phyloP scores from a whole-genome alignment of 139 green algal genomes.

The Coelastrella sp. region DNA sequence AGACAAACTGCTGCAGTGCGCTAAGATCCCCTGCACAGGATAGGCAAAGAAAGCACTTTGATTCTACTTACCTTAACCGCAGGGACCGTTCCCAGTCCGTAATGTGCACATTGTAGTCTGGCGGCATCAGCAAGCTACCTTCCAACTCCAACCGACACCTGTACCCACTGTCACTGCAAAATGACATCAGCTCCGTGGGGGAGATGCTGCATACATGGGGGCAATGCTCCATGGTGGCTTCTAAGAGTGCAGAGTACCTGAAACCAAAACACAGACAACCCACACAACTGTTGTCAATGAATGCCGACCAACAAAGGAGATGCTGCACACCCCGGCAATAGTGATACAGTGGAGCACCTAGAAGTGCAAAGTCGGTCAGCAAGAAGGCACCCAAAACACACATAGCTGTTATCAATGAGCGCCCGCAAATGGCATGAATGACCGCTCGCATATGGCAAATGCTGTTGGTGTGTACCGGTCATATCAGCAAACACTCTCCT shows the following conservation, averaged over 20 bases:
- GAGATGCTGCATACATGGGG: conserved; percentile 79
- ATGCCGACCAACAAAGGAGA: no score
- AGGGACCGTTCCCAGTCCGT: conserved; percentile 91
- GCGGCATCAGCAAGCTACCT: conserved; percentile 82
- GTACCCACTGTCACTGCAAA: conserved; percentile 81
- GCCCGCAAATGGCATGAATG: no score
- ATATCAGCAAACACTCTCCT: no score
- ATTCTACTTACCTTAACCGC: conserved; percentile 59
- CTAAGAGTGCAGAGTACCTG: conserved; percentile 80
- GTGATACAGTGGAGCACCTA: background rate
- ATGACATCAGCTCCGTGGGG: conserved; percentile 78
- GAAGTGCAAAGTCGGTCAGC: background rate
- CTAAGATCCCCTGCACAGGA: background rate
- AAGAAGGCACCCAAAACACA: background rate
- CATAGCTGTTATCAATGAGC: background rate
- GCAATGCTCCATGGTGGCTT: conserved; percentile 84
- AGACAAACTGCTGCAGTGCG: background rate
- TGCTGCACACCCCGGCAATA: no score
- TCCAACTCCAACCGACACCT: conserved; percentile 79
- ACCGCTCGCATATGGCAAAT: no score
- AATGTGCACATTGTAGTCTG: conserved; percentile 84
- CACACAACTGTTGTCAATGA: no score
- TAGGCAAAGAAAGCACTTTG: background rate
- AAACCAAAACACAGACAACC: background rate
- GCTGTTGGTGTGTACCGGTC: no score